Evolutionary conservation across 2,329 filamentous ascomycete genomes (phyloP), one percentile per base, ranked within the genome.

Genomic region (Elsinoe arachidis): DNA sequence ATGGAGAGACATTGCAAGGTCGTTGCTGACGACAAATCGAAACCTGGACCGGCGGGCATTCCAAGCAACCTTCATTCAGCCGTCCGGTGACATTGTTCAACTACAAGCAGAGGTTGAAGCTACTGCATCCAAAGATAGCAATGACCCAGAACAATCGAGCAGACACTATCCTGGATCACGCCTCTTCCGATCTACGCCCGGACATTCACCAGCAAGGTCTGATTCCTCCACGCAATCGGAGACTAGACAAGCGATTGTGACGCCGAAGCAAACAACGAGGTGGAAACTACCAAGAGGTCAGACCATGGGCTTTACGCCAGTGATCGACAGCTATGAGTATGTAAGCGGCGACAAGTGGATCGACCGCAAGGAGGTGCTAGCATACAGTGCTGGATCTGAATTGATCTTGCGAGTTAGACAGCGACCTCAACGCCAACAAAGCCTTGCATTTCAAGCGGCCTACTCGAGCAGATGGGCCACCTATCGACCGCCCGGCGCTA

Each of bases 251-350:
- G 38, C 38, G 7, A 10, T 43, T n/a, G 53, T 55, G 5, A 55
- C 38, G 7, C 53, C 53, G n/a, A 61, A 64, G 23, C 62, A 63
- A 12, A 62, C 68, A 5, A 59, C 67, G 59, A 63, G 66, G 68
- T 71, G 74, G 76, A 66, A 70, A 63, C 69, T 65, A 61, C 72
- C 68, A 56, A 73, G 64, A 60, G 73, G 74, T 1, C 76, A 75
- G 71, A 84, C 73, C 57, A 79, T 84, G 64, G 82, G 82, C 2
- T 85, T 82, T 62, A 77, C 76, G 21, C 82, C 83, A 15, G 73
- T 74, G 41, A 74, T 84, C 49, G 79, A 83, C 63, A 80, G 78
- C 58, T 81, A 81, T 62, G 80, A 83, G 62, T 68, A 72, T n/a
- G 76, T 74, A 70, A 73, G 70, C 41, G 73, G 72, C 2, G 68